Conservation (phyloP, 768 basidiomycete genomes). For the Auricularia sp. region DNA sequence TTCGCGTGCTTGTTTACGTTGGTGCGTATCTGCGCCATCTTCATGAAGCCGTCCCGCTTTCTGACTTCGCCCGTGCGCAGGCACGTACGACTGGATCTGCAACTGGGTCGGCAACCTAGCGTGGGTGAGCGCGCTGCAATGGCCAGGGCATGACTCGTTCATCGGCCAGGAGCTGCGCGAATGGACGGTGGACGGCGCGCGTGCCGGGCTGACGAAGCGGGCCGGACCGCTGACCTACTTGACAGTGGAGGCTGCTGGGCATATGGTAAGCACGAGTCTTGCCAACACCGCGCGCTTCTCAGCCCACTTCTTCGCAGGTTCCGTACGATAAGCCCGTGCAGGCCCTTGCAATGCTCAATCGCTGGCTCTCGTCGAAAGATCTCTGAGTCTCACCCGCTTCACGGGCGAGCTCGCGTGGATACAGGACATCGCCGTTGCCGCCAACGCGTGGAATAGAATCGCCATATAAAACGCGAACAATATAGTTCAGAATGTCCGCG, state of each 20-base stretch:
- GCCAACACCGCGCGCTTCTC: neutral
- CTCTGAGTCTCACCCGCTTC: slow-evolving; percentile 20
- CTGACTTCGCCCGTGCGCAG: neutral
- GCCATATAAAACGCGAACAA: too few relatives aligned
- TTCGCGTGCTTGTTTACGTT: slow-evolving; percentile 45
- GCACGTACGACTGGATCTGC: slow-evolving; percentile 37
- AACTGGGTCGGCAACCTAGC: slow-evolving; percentile 39
- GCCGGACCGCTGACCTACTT: slow-evolving; percentile 55
- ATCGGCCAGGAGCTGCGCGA: slow-evolving; percentile 46
- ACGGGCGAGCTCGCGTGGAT: too few relatives aligned
- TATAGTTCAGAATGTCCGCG: too few relatives aligned
- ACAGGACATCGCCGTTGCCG: too few relatives aligned
- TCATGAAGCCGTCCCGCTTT: neutral
- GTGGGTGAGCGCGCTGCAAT: slow-evolving; percentile 26
- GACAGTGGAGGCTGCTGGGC: slow-evolving; percentile 52
- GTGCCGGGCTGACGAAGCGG: slow-evolving; percentile 47
- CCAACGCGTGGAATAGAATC: too few relatives aligned
- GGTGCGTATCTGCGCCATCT: slow-evolving; percentile 28
- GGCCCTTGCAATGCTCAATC: slow-evolving; percentile 49
- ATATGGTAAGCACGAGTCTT: slow-evolving; percentile 39
- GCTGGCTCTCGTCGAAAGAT: slow-evolving; percentile 43
- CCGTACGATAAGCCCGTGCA: slow-evolving; percentile 63
- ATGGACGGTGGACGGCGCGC: slow-evolving; percentile 43
- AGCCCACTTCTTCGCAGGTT: slow-evolving; percentile 28
- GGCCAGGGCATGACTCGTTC: slow-evolving; percentile 24